Evolutionary conservation across 2,329 filamentous ascomycete genomes (phyloP), one percentile per base, ranked within the genome.

Genomic region (Verticillium klebahnii): DNA sequence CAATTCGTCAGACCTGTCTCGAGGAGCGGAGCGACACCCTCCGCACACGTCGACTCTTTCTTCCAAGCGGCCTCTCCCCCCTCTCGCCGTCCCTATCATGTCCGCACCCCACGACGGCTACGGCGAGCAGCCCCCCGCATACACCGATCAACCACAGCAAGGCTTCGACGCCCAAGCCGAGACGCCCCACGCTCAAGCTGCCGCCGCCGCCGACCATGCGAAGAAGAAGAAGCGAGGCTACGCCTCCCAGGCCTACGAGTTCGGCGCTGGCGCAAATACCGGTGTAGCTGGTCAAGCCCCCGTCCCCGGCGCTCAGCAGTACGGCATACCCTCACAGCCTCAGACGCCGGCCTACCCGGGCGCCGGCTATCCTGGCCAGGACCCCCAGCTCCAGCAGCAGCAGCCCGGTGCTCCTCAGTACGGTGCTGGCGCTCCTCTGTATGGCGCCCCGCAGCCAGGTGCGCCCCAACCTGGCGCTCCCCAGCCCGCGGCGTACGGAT

Each of bases 191-290:
- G 66, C 71, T 12, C 40, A 50, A 11, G 65, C 69, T 40, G 69
- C 69, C 55, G 67, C 69, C 61, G 72, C 67, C 54, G 70, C 76
- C 34, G 81, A 81, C 54, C 79, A 80, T 56, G 82, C 79, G 65
- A 88, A 85, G 75, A 93, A 93, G 81, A 97, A 97, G 86, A 97
- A 96, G 85, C 86, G 93, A 81, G 89, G 91, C 62, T 98, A 98
- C 80, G 95, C 95, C 60, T 92, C 92, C 62, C 91, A 96, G 76
- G 94, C 94, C 56, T 99, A 96, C 76, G 94, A 96, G 63, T 95
- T 98, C 70, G 92, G 91, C 58, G 85, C 86, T 58, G 95, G 94
- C 70, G 91, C 91, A 72, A 98, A 98, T 83, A 88, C 90, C 60
- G 75, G 72, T 61, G 71, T 69, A 60, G 84, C 77, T 36, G 82